Conservation (phyloP, 2,329 filamentous ascomycete species). For the Sphaerulina populicola region DNA sequence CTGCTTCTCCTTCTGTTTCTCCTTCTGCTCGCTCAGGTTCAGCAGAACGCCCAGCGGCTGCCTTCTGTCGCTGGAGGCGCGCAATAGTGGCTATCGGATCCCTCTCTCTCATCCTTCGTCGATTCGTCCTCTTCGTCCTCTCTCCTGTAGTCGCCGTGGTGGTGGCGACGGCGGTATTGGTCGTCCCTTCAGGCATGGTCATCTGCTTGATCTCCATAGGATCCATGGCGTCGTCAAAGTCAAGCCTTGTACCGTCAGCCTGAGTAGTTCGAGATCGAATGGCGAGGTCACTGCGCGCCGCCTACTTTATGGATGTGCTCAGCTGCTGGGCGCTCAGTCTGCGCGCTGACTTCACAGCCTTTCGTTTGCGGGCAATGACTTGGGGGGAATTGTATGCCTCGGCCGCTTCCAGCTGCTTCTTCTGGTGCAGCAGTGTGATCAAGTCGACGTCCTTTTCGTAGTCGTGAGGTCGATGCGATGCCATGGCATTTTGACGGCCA, state of each 20-base stretch:
- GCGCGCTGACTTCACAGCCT: slow-evolving; percentile 10
- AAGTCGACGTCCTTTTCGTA: slow-evolving; percentile 10
- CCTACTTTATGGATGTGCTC: slow-evolving; percentile 6
- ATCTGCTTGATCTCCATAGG: not conserved
- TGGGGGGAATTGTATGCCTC: slow-evolving; percentile 10
- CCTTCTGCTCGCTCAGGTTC: not conserved
- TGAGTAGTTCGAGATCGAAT: not conserved
- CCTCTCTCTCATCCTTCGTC: not conserved
- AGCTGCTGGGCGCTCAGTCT: not conserved
- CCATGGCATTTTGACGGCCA: not conserved
- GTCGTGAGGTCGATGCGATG: not conserved
- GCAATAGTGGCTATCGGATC: not conserved
- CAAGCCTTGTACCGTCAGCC: slow-evolving; percentile 7
- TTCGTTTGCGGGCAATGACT: slow-evolving; percentile 6
- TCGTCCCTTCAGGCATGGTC: too few species aligned
- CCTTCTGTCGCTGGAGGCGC: not conserved
- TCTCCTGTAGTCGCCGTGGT: not conserved
- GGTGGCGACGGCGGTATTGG: not conserved
- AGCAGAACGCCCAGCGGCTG: not conserved
- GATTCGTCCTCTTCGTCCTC: not conserved
- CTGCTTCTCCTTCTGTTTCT: not conserved
- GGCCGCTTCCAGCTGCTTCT: slow-evolving; percentile 8
- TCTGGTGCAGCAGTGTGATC: slow-evolving; percentile 5
- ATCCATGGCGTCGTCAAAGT: slow-evolving; percentile 12
- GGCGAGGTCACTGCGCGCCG: not conserved